Base-by-base conservation (phyloP, 1,139 yeast species). In the Pichia sp. region DNA sequence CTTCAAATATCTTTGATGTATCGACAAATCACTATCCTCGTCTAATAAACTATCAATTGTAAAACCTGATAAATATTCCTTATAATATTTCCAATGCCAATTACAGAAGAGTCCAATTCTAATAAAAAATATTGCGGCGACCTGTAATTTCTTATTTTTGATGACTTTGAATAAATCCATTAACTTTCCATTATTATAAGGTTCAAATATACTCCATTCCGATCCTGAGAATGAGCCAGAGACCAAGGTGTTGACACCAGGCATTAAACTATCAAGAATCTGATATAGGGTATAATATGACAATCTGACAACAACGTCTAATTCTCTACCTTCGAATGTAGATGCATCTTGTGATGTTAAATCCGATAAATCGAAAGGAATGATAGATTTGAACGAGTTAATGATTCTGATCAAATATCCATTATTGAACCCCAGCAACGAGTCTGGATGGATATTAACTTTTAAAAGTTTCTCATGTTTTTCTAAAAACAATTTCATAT, bases 321-420 rank as follows among this genome's bases (percentile, higher is more conserved):
- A 22, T 21, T 51, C 53, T 22, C 14, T 14, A 10, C 22, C 14
- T 4, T 20, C n/a, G n/a, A n/a, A n/a, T n/a, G n/a, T n/a, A n/a
- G n/a, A n/a, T n/a, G n/a, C n/a, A n/a, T n/a, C 30, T n/a, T 21
- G 9, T 11, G 20, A 12, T 17, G 22, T 27, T 4, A 34, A 28
- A 37, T 44, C 44, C 22, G 28, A 20, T 20, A 48, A 40, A 36
- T 49, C 38, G 18, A 39, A 34, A 11, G 55, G 55, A 12, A 48
- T 21, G 7, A 52, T 50, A 18, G 45, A 38, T 31, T 44, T 41
- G 28, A 42, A 50, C 17, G 45, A 45, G 32, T 48, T 48, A 28
- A 47, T 35, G 14, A 52, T 28, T 33, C 47, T 28, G 8, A 49
- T 22, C 19, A 46, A 31, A 22, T 45, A 51, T 4, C 43, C 45